These are phyloP conservation scores for Yamadazyma dendronema DNA, from an alignment of 1,139 yeast species.

Conservation along the genomic window DNA sequence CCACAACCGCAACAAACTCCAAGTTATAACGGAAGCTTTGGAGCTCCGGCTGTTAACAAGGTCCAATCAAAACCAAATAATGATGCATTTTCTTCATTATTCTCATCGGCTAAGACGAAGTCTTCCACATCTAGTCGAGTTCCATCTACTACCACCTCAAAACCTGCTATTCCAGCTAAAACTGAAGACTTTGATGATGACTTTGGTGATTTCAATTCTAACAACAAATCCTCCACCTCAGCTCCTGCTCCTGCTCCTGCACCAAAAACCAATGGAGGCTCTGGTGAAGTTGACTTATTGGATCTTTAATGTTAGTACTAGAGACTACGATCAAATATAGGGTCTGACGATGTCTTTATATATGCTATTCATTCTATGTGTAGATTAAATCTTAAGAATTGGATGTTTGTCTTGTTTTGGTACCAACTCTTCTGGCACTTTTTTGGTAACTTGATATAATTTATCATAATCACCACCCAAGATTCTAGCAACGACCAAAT, in stretches of 20 bases:
- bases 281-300: conserved; percentile 29
- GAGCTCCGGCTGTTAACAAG: conserved; percentile 34
- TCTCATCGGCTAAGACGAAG: conserved; percentile 65
- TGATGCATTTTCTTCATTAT: conserved; percentile 83
- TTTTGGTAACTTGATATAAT: conserved; percentile 64
- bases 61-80: conserved; percentile 19
- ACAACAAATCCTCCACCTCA: conserved; percentile 9
- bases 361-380: background rate
- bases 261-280: conserved; percentile 16
- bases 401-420: conserved; percentile 38
- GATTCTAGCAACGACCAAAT: conserved; percentile 76
- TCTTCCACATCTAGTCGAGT: conserved; percentile 18
- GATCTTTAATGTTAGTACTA: conserved; percentile 34
- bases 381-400: conserved; percentile 29
- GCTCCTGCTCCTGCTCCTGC: conserved; percentile 6
- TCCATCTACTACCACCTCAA: conserved; percentile 9
- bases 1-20: conserved; percentile 15
- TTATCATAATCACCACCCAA: conserved; percentile 84
- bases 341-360: background rate
- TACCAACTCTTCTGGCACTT: conserved; percentile 40
- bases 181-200: conserved; percentile 17
- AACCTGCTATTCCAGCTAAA: conserved; percentile 6
- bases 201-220: conserved; percentile 23
- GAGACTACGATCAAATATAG: background rate
- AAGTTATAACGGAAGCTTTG: conserved; percentile 20